Evolutionary conservation across 495 filamentous ascomycete species (phyloP), one percentile per base, ranked within the genome.

Genomic region (Tuber calosporum): DNA sequence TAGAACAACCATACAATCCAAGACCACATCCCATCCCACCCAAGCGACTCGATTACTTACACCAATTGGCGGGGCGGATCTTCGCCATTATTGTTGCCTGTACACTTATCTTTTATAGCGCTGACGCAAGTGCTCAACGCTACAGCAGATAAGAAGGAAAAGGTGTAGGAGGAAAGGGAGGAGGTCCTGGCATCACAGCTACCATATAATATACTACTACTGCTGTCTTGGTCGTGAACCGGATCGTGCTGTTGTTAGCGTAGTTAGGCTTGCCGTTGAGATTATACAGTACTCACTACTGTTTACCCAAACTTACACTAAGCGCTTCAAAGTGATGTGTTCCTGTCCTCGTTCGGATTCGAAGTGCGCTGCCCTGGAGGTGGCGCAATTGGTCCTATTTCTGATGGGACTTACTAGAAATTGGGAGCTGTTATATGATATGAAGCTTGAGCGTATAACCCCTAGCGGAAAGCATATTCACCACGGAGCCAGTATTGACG

Each of bases 181-280:
- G n/a, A n/a, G n/a, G n/a, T n/a, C n/a, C n/a, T n/a, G n/a, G n/a
- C 4, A 22, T 73, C n/a, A 45, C 73, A 68, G 74, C 74, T 42
- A 75, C 70, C n/a, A n/a, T n/a, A n/a, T n/a, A n/a, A n/a, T 22
- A 75, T 66, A 70, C 34, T 73, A 75, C 66, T 40, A 69, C 74
- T 6, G 71, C 71, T 73, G 74, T 73, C n/a, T 26, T 75, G 45
- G 71, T 75, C 30, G 45, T 75, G 42, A 43, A 43, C 42, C 15
- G 0, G 5, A 15, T 43, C 1, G 15, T 15, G 42, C 15, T 19
- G 5, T 20, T 43, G 4, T 43, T 19, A 17, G n/a, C n/a, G n/a
- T n/a, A n/a, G n/a, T n/a, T n/a, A n/a, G n/a, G n/a, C n/a, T 20
- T 48, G 43, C 19, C 19, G 43, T 48, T 48, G 43, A 43, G 42